These are phyloP conservation scores for Leptodontidium sp. DNA, from an alignment of 2,329 filamentous ascomycete species.

Conservation along the genomic window DNA sequence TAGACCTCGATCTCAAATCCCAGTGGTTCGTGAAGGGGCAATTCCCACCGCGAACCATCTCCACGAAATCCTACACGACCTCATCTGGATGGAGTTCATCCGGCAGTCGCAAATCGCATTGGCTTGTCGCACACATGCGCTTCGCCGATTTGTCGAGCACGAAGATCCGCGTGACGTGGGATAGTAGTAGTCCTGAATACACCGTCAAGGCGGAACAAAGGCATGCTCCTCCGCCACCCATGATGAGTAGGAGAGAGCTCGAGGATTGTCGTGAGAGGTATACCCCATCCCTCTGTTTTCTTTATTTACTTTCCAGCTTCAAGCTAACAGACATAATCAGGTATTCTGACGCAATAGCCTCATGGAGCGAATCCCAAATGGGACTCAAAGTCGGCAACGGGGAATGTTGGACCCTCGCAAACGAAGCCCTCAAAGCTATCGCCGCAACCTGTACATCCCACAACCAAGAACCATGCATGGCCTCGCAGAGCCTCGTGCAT, in stretches of 20 bases:
- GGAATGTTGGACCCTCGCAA: slow-evolving; percentile 51
- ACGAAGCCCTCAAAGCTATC: slow-evolving; percentile 44
- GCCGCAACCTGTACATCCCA: slow-evolving; percentile 34
- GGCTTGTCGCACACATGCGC: slow-evolving; percentile 45
- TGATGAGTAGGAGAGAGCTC: slow-evolving; percentile 38
- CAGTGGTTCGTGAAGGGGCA: slow-evolving; percentile 45
- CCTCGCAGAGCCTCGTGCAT: slow-evolving; percentile 45
- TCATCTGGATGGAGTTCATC: slow-evolving; percentile 39
- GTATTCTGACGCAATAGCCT: slow-evolving; percentile 46
- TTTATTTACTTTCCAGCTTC: too few species aligned
- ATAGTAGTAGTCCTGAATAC: slow-evolving; percentile 43
- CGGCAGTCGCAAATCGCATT: slow-evolving; percentile 43
- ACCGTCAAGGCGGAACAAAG: slow-evolving; percentile 48
- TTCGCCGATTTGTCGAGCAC: slow-evolving; percentile 46
- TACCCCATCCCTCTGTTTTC: background rate
- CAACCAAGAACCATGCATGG: slow-evolving; percentile 45
- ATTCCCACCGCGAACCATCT: slow-evolving; percentile 41
- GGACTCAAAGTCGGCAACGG: slow-evolving; percentile 49
- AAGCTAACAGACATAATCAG: slow-evolving; percentile 28
- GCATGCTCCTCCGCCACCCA: slow-evolving; percentile 44
- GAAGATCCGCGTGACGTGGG: slow-evolving; percentile 49
- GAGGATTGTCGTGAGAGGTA: slow-evolving; percentile 34
- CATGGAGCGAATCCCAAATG: slow-evolving; percentile 44
- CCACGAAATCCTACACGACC: slow-evolving; percentile 30
- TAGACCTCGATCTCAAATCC: slow-evolving; percentile 45